A percentile compares a stretch with the other conserved stretches of the same genome.
Conservation (phyloP, 1,139 yeast genomes). For the Yamadazyma dendronema region DNA sequence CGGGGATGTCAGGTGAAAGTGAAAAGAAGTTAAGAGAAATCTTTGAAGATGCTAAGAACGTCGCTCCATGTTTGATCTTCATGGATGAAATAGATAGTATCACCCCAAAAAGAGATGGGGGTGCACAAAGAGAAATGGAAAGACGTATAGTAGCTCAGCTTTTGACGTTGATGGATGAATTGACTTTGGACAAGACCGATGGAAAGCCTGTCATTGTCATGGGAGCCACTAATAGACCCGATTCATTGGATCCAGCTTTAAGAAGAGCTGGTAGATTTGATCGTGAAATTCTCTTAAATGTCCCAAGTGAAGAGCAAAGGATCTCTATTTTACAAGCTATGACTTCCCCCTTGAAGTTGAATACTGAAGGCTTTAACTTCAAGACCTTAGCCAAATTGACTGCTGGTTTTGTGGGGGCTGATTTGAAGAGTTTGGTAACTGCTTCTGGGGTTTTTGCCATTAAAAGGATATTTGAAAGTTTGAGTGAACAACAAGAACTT, state of each 20-base stretch:
- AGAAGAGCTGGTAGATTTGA: slow-evolving; percentile 52
- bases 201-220: slow-evolving; percentile 79
- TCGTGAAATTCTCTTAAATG: slow-evolving; percentile 63
- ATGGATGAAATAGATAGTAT: slow-evolving; percentile 97
- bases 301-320: slow-evolving; percentile 86
- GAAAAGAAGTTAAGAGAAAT: slow-evolving; percentile 91
- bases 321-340: slow-evolving; percentile 72
- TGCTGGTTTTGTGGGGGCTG: slow-evolving; percentile 99
- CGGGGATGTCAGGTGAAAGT: slow-evolving; percentile 99
- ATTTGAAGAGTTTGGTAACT: slow-evolving; percentile 85
- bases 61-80: slow-evolving; percentile 91
- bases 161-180: slow-evolving; percentile 89
- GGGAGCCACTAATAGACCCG: slow-evolving; percentile 52
- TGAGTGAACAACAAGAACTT: slow-evolving; percentile 35
- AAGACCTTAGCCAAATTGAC: slow-evolving; percentile 81
- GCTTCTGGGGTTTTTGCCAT: slow-evolving; percentile 97
- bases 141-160: slow-evolving; percentile 94
- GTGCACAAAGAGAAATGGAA: slow-evolving; percentile 98
- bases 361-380: slow-evolving; percentile 69
- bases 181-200: slow-evolving; percentile 80
- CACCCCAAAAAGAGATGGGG: slow-evolving; percentile 93
- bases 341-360: slow-evolving; percentile 61
- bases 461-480: slow-evolving; percentile 71
- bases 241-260: slow-evolving; percentile 47
- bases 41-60: slow-evolving; percentile 84